Conservation (phyloP, 2,329 filamentous ascomycete species). For the Cladophialophora chaetospira region DNA sequence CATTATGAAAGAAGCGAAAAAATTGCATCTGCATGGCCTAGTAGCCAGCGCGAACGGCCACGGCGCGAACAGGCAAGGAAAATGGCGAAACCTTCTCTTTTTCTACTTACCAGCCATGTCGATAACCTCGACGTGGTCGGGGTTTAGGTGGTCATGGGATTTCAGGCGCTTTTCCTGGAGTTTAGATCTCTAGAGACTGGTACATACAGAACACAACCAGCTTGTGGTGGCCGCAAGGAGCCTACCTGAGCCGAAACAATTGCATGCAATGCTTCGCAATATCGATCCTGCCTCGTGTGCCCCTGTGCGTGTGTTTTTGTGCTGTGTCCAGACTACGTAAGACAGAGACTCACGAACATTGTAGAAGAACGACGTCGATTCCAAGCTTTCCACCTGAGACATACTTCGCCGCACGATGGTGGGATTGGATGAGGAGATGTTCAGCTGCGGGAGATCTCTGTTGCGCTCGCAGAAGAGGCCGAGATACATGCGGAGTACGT, state of each 20-base stretch:
- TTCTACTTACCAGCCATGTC: not conserved
- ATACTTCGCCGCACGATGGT: not conserved
- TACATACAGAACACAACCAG: not conserved
- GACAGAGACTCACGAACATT: not conserved
- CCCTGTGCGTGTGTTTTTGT: not conserved
- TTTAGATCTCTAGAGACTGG: not conserved
- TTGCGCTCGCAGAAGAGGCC: too few species aligned
- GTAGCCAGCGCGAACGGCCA: not conserved
- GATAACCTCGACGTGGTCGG: not conserved
- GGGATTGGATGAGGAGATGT: not conserved
- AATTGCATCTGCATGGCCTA: not conserved
- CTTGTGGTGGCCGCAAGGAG: not conserved
- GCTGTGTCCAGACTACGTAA: not conserved
- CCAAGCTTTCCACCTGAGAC: conserved; percentile 6
- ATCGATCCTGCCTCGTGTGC: too few species aligned
- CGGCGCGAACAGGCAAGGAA: not conserved
- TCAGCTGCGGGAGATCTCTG: not conserved
- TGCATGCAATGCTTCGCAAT: not conserved
- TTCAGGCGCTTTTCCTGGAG: not conserved
- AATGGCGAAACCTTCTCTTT: not conserved
- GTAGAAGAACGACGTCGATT: not conserved
- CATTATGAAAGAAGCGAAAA: conserved; percentile 9
- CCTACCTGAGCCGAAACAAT: not conserved
- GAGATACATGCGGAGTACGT: conserved; percentile 1
- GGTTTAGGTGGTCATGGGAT: not conserved